A percentile compares a stretch with the other conserved stretches of the same genome.
Conservation (phyloP, 1,284 basidiomycete genomes). For the Wallemia ichthyophaga region DNA sequence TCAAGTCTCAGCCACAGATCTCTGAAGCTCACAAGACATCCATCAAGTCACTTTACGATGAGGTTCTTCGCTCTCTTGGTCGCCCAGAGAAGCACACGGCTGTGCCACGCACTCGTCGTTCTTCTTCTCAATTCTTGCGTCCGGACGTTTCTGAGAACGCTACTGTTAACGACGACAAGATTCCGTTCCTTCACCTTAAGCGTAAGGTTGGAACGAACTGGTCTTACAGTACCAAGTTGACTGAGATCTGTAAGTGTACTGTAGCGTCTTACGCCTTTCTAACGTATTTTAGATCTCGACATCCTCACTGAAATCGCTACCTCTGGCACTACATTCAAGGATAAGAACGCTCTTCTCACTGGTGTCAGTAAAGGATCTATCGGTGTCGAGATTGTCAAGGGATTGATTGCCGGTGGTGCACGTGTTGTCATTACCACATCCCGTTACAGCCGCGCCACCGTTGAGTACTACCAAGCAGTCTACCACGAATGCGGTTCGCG, state of each 20-base stretch:
- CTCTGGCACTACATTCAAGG: conserved; percentile 87
- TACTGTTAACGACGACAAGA: conserved; percentile 55
- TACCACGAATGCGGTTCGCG: conserved; percentile 85
- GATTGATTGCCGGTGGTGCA: conserved; percentile 77
- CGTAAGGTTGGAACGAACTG: conserved; percentile 84
- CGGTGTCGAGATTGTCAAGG: conserved; percentile 88
- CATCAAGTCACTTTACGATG: conserved; percentile 86
- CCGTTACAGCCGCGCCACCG: conserved; percentile 67
- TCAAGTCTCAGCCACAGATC: conserved; percentile 87
- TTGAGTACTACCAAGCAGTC: conserved; percentile 94
- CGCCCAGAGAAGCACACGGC: conserved; percentile 33
- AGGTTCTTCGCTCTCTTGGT: conserved; percentile 45
- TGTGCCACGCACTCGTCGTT: conserved; percentile 38
- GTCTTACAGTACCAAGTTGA: conserved; percentile 91
- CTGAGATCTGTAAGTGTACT: conserved; percentile 30
- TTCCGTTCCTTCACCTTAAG: conserved; percentile 83
- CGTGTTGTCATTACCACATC: conserved; percentile 93
- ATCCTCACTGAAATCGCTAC: conserved; percentile 92
- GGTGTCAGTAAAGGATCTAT: conserved; percentile 95
- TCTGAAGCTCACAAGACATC: conserved; percentile 88
- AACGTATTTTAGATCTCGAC: conserved; percentile 32
- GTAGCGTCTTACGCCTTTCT: neutral
- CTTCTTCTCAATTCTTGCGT: conserved; percentile 76
- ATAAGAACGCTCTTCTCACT: conserved; percentile 90
- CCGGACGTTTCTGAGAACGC: conserved; percentile 41